Evolutionary conservation across 1,139 yeast genomes (phyloP).

Genomic region (Chernovozyma aurita): DNA sequence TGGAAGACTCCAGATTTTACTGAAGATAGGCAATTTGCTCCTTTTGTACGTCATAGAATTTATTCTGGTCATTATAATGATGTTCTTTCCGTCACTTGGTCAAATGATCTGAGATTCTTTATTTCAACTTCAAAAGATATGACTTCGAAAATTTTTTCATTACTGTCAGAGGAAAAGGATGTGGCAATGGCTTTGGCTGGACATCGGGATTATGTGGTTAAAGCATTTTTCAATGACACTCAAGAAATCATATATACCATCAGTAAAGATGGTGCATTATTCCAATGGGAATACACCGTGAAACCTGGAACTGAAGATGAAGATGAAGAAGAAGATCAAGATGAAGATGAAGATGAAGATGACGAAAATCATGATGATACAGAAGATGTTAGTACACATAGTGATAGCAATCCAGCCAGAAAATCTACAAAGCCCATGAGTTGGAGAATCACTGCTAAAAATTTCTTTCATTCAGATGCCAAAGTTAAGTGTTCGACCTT

Average conservation of each 20-base stretch:
- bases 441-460: slow-evolving; percentile 83
- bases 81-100: slow-evolving; percentile 78
- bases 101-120: slow-evolving; percentile 82
- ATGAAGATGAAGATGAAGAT: slow-evolving; percentile 29
- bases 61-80: slow-evolving; percentile 93
- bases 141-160: slow-evolving; percentile 82
- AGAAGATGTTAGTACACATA: too few species aligned
- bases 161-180: slow-evolving; percentile 65
- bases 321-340: slow-evolving; percentile 36
- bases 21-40: slow-evolving; percentile 86
- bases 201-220: slow-evolving; percentile 82
- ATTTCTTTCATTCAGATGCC: slow-evolving; percentile 69
- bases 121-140: slow-evolving; percentile 85
- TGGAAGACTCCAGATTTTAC: slow-evolving; percentile 86
- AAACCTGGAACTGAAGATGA: slow-evolving; percentile 39
- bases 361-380: too few species aligned
- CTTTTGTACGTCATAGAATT: slow-evolving; percentile 84
- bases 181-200: slow-evolving; percentile 90
- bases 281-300: slow-evolving; percentile 81
- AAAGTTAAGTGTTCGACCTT: slow-evolving; percentile 79
- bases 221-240: slow-evolving; percentile 78
- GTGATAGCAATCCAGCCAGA: slow-evolving; percentile 13
- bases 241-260: slow-evolving; percentile 90
- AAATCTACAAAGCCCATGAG: slow-evolving; percentile 41
- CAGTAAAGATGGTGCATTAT: slow-evolving; percentile 91